Evolutionary conservation across 306 rosid species (phyloP).

Genomic region (Quercus agrifolia): DNA sequence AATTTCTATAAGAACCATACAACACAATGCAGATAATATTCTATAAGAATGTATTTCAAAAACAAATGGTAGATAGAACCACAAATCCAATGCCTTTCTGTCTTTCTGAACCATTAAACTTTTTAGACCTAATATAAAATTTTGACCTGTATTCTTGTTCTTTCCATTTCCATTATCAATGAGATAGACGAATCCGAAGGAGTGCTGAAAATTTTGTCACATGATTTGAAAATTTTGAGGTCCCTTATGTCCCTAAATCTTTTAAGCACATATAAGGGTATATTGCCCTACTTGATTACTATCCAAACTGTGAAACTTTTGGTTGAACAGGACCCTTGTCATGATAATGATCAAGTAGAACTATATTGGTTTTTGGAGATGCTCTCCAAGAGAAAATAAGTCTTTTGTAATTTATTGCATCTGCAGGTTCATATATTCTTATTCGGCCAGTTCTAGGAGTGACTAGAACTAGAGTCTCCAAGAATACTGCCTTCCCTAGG

Average conservation of each 20-base stretch:
- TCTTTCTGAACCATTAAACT: neutral
- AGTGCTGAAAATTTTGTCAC: too few relatives aligned
- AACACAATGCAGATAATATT: neutral
- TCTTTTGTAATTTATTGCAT: neutral
- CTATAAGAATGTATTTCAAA: too few relatives aligned
- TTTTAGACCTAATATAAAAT: neutral
- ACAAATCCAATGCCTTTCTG: neutral
- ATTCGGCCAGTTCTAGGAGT: conserved; percentile 2
- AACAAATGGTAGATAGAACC: neutral
- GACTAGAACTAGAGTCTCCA: conserved; percentile 26
- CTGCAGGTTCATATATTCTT: neutral
- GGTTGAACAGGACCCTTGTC: neutral
- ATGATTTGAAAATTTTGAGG: too few relatives aligned
- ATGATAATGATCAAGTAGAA: neutral
- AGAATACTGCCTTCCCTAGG: conserved; percentile 7
- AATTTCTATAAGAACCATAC: neutral
- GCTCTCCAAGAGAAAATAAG: conserved; percentile 24
- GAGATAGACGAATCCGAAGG: neutral
- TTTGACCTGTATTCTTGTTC: neutral
- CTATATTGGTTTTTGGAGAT: neutral
- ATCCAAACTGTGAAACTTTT: conserved; percentile 13
- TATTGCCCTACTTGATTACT: neutral
- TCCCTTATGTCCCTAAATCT: too few relatives aligned
- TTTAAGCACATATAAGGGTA: too few relatives aligned
- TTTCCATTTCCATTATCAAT: neutral